Conservation (phyloP, 345 rosid genomes). For the Gossypioides kirkii region DNA sequence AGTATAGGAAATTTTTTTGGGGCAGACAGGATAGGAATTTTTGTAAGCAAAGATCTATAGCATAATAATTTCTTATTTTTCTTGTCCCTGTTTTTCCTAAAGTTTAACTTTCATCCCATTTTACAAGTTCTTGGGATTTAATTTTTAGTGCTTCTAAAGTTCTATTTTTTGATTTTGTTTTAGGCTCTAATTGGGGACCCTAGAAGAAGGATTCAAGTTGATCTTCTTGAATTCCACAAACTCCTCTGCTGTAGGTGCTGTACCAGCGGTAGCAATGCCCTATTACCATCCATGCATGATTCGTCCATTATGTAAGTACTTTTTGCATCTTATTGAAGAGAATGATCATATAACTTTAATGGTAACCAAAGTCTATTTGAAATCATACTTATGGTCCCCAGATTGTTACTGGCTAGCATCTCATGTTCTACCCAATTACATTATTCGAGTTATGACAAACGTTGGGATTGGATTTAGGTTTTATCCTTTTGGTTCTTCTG, state of each 20-base stretch:
- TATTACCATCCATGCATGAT: slow-evolving; percentile 72
- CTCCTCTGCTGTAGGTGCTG: slow-evolving; percentile 73
- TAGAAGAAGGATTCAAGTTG: slow-evolving; percentile 78
- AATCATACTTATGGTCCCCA: not conserved
- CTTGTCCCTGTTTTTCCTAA: not conserved
- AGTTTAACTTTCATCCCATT: not conserved
- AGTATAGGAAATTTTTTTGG: not conserved
- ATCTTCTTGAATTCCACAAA: slow-evolving; percentile 66
- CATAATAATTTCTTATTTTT: not conserved
- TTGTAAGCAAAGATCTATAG: not conserved
- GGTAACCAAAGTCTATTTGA: not conserved
- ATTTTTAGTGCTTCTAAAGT: not conserved
- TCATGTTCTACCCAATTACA: not conserved
- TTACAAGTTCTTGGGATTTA: slow-evolving; percentile 3
- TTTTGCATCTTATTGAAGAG: not conserved
- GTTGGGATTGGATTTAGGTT: not conserved
- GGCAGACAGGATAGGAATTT: not conserved
- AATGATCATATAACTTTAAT: not conserved
- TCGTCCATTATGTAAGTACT: slow-evolving; percentile 78
- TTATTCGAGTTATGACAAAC: not conserved
- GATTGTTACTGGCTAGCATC: not conserved
- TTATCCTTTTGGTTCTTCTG: not conserved
- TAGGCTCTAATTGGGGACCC: slow-evolving; percentile 92
- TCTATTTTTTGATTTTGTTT: not conserved
- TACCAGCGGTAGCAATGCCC: slow-evolving; percentile 32